Base-by-base conservation (phyloP, 192 early-diverging fungal genomes). In the Coemansia sp. region DNA sequence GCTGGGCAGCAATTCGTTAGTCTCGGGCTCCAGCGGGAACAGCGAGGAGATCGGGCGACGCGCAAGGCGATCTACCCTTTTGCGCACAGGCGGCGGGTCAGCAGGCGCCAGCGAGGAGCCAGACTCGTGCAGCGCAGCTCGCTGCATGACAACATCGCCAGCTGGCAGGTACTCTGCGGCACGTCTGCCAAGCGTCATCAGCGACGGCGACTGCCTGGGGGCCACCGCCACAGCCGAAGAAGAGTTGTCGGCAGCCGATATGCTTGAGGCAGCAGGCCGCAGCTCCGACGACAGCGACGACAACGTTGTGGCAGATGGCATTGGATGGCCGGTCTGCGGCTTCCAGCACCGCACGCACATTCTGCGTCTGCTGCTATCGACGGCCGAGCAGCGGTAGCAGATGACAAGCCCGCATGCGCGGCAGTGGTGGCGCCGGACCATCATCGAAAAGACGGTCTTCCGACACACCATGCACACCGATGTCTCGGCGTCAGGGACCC, bases 351-450 rank as follows among this genome's bases (percentile, higher is more conserved):
- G 68, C 43, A 83, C 45, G 18, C 80, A 83, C 46, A 77, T 43
- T 11, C 80, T 67, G 36, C 60, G 68, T 20, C 74, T 63, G 46
- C 51, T 38, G 20, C 2, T 26, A 15, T 57, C 69, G 51, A 78
- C 67, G 0, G 57, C 34, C 44, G 83, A 85, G 64, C 83, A 85
- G 23, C 83, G 66, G 62, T 85, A 85, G 64, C 83, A 85, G 38
- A 85, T 85, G 12, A 85, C 73, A 55, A 80, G 67, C 3, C 83
- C 83, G 49, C 83, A 85, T 2, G 56, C 58, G 18, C 83, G 78
- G 48, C 83, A 85, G 46, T 85, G 83, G 45, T 85, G 83, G 55
- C 78, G 69, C 8, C 83, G 77, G 10, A 85, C 78, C 75, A 85
- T 77, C 78, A 85, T 77, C 20, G 83, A 81, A 36, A 85, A 85